These are phyloP conservation scores for Trametes pubescens DNA, from an alignment of 1,284 basidiomycete genomes.

Conservation along the genomic window DNA sequence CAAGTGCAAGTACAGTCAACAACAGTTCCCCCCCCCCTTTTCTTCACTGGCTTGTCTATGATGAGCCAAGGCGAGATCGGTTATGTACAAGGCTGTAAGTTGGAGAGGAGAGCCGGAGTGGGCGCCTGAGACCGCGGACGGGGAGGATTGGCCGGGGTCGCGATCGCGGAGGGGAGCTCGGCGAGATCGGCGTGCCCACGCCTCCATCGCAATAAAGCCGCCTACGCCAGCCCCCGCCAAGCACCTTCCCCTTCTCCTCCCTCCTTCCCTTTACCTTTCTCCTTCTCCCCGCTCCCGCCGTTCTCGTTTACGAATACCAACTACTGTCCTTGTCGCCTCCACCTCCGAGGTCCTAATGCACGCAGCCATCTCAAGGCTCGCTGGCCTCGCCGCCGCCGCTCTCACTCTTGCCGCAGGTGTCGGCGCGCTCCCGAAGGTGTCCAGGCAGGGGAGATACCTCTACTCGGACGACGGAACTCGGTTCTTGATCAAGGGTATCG, in stretches of 20 bases:
- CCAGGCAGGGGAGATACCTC: conserved; percentile 79
- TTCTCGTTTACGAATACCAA: conserved; percentile 7
- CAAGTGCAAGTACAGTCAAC: too few relatives aligned
- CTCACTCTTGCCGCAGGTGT: conserved; percentile 49
- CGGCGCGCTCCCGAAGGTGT: conserved; percentile 64
- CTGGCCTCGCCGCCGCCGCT: conserved; percentile 37
- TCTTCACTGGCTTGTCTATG: too few relatives aligned
- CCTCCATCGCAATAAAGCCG: conserved; percentile 20
- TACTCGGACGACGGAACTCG: conserved; percentile 76
- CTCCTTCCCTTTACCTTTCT: conserved; percentile 14
- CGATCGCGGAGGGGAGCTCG: not conserved
- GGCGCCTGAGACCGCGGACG: conserved; percentile 2
- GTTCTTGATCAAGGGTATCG: conserved; percentile 92
- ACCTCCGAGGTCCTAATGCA: conserved; percentile 37
- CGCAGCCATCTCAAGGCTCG: conserved; percentile 30
- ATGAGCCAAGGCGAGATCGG: too few relatives aligned
- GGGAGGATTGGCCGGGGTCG: conserved; percentile 10
- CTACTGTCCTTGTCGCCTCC: conserved; percentile 26
- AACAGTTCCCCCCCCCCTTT: too few relatives aligned
- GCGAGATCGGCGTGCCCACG: conserved; percentile 6
- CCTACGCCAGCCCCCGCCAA: conserved; percentile 2
- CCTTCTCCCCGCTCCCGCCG: conserved; percentile 14
- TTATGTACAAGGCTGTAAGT: not conserved
- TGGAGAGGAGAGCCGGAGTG: not conserved
- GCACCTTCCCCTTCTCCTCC: conserved; percentile 4